Conservation (phyloP, 2,329 filamentous ascomycete genomes). For the Aspergillus fumigatus region DNA sequence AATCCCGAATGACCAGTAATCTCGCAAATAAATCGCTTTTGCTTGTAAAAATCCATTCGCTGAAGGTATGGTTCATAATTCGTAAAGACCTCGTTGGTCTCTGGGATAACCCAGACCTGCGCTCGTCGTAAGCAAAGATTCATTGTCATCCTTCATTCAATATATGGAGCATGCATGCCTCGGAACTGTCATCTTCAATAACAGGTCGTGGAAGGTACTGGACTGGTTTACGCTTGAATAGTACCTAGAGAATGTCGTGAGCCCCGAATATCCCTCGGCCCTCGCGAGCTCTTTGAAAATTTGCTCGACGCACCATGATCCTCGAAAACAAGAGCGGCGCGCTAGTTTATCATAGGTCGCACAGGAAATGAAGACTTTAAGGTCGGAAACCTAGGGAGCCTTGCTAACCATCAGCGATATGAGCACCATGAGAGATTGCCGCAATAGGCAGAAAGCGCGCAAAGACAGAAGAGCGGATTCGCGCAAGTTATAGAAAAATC, state of each 20-base stretch:
- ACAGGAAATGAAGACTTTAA: background rate
- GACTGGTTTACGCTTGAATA: conserved; percentile 94
- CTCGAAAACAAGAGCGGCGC: conserved; percentile 13
- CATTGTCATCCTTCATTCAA: conserved; percentile 5
- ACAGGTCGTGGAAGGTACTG: conserved; percentile 68
- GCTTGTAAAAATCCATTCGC: conserved; percentile 88
- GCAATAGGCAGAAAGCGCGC: background rate
- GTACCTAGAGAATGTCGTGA: conserved; percentile 58
- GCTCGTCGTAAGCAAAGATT: conserved; percentile 9
- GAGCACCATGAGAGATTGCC: background rate
- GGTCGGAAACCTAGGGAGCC: background rate
- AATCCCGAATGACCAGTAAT: conserved; percentile 90
- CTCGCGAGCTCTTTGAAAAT: background rate
- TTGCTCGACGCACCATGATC: conserved; percentile 29
- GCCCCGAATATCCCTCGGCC: conserved; percentile 3
- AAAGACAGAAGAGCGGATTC: background rate
- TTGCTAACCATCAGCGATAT: conserved; percentile 11
- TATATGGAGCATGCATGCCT: conserved; percentile 54
- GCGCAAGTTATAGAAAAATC: background rate
- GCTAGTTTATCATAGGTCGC: conserved; percentile 23
- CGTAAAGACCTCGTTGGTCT: conserved; percentile 84
- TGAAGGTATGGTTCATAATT: conserved; percentile 84
- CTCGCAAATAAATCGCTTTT: conserved; percentile 91
- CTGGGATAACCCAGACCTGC: conserved; percentile 85
- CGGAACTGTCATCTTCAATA: conserved; percentile 73